Evolutionary conservation across 169 alveolate genomes (phyloP).

Genomic region (Plasmodium inui): DNA sequence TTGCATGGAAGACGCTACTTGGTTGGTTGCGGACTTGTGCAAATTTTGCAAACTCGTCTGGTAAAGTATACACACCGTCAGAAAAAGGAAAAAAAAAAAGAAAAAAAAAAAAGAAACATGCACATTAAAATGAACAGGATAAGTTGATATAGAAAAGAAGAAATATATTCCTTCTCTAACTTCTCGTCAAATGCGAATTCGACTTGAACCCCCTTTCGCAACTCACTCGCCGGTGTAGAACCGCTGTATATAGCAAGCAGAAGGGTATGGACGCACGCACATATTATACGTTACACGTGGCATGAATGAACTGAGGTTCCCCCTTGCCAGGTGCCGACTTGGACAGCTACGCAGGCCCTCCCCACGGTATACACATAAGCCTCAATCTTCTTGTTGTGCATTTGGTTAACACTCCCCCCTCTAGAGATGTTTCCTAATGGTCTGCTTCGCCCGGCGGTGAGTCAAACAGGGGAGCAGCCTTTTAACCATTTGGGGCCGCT

Average conservation of each 20-base stretch:
- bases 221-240: neutral
- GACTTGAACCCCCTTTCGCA: neutral
- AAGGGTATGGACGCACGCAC: neutral
- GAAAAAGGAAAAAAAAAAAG: neutral
- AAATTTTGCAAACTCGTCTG: neutral
- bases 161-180: neutral
- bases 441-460: slow-evolving; percentile 19
- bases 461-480: slow-evolving; percentile 1
- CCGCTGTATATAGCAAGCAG: neutral
- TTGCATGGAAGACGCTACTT: neutral
- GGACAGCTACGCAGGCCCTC: neutral
- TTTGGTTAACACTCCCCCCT: neutral
- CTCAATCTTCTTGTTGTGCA: neutral
- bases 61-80: neutral
- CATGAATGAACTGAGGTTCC: neutral
- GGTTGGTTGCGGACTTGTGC: neutral
- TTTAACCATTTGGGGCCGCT: slow-evolving; percentile 1
- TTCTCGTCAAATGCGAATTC: neutral
- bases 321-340: neutral
- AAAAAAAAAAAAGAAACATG: neutral
- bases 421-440: slow-evolving; percentile 10
- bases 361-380: neutral
- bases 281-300: neutral
- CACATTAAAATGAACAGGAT: neutral
- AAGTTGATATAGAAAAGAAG: neutral